Evolutionary conservation across 495 filamentous ascomycete species (phyloP).

Genomic region (Sphaerosporella brunnea): DNA sequence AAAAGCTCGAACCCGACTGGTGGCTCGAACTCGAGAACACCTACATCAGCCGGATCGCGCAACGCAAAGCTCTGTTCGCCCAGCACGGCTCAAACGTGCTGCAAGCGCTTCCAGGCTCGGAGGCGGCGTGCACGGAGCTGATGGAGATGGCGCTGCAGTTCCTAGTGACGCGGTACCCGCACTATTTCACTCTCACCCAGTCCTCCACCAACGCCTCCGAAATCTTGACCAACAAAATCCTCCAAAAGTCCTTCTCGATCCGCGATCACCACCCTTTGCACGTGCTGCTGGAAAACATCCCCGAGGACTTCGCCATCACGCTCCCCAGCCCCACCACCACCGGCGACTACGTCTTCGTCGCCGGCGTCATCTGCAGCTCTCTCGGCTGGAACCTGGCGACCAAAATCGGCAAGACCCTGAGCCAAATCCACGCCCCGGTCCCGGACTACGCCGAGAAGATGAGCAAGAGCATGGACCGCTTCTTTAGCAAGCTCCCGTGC

Average conservation of each 20-base stretch:
- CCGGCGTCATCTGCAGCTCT: slow-evolving; percentile 60
- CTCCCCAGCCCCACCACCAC: slow-evolving; percentile 51
- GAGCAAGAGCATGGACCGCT: slow-evolving; percentile 75
- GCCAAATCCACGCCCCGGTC: slow-evolving; percentile 59
- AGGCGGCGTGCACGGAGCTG: slow-evolving; percentile 68
- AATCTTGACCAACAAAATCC: slow-evolving; percentile 52
- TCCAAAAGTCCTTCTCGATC: slow-evolving; percentile 46
- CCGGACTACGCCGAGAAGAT: slow-evolving; percentile 88
- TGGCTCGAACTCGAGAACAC: slow-evolving; percentile 79
- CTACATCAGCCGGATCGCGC: slow-evolving; percentile 49
- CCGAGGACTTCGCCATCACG: slow-evolving; percentile 76
- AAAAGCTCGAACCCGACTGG: slow-evolving; percentile 68
- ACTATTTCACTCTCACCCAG: slow-evolving; percentile 48
- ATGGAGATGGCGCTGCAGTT: slow-evolving; percentile 85
- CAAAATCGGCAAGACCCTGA: slow-evolving; percentile 56
- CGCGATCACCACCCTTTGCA: slow-evolving; percentile 48
- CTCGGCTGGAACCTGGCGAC: slow-evolving; percentile 64
- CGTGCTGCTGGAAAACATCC: slow-evolving; percentile 62
- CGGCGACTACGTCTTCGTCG: slow-evolving; percentile 60
- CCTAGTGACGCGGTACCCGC: slow-evolving; percentile 59
- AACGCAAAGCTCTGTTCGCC: slow-evolving; percentile 51
- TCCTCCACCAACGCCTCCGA: slow-evolving; percentile 2
- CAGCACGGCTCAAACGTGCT: slow-evolving; percentile 48
- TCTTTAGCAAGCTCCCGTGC: slow-evolving; percentile 58
- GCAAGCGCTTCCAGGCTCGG: slow-evolving; percentile 54